A percentile compares a stretch with the other conserved stretches of the same genome.
phyloP scores from a whole-genome alignment of 73 alveolate genomes.

The Effrenium voratum region DNA sequence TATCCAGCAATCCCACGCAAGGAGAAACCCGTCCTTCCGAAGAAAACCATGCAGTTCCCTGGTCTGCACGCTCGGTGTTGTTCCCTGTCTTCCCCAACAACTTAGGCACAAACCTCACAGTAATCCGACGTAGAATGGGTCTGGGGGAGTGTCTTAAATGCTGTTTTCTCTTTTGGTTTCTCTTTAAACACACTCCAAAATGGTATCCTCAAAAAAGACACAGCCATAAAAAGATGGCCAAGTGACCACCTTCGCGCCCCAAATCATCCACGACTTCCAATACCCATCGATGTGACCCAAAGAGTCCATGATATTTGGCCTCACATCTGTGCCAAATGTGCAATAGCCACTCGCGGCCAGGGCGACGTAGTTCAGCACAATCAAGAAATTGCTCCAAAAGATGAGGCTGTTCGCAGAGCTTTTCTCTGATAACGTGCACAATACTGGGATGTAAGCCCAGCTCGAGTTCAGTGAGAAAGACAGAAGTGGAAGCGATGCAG shows the following conservation, averaged over 20 bases:
- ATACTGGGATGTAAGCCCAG: slow-evolving; percentile 65
- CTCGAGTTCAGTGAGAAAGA: slow-evolving; percentile 42
- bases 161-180: not conserved
- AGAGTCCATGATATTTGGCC: slow-evolving; percentile 40
- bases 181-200: no score
- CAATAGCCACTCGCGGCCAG: slow-evolving; percentile 27
- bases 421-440: slow-evolving; percentile 68
- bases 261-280: not conserved
- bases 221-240: not conserved
- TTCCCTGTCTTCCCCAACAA: no score
- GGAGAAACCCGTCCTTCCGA: no score
- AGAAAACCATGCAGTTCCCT: no score
- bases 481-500: slow-evolving; percentile 50
- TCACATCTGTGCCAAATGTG: not conserved
- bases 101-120: no score
- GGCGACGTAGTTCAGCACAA: slow-evolving; percentile 7
- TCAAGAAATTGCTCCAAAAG: slow-evolving; percentile 14
- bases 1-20: no score
- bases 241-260: slow-evolving; percentile 24
- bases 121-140: no score
- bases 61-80: no score
- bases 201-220: not conserved
- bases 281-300: not conserved
- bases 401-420: not conserved
- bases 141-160: not conserved